Conservation (phyloP, 495 filamentous ascomycete genomes). For the Xanthoparmelia taractica region DNA sequence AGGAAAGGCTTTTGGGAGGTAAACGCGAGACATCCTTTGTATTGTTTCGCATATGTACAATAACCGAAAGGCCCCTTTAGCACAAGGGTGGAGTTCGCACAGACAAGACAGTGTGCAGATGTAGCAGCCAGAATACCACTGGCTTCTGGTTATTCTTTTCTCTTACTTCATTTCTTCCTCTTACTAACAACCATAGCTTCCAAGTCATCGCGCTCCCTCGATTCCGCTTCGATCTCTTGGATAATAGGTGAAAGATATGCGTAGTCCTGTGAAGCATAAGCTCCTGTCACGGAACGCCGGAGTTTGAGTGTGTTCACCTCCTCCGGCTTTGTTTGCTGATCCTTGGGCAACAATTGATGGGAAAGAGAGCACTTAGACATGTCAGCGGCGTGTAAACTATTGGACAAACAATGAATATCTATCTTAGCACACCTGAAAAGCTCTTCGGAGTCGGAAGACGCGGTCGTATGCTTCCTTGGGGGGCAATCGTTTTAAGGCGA, state of each 20-base stretch:
- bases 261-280: constrained; percentile 52
- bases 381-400: constrained; percentile 29
- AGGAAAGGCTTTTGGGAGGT: background rate
- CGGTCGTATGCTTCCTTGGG: constrained; percentile 91
- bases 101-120: background rate
- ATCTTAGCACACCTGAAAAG: constrained; percentile 64
- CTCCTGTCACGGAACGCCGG: constrained; percentile 20
- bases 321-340: constrained; percentile 70
- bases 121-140: background rate
- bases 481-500: constrained; percentile 81
- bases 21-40: background rate
- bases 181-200: constrained; percentile 67
- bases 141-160: background rate
- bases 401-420: background rate
- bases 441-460: constrained; percentile 89
- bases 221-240: constrained; percentile 73
- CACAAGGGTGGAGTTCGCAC: background rate
- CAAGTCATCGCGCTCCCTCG: constrained; percentile 70
- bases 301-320: constrained; percentile 46
- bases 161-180: constrained; percentile 25
- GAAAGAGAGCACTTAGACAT: constrained; percentile 59
- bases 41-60: background rate
- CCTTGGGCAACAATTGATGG: constrained; percentile 78
- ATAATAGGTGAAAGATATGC: constrained; percentile 76
- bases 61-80: background rate